Evolutionary conservation across 257 asterid genomes (phyloP).

Genomic region (Hygrophila difformis): DNA sequence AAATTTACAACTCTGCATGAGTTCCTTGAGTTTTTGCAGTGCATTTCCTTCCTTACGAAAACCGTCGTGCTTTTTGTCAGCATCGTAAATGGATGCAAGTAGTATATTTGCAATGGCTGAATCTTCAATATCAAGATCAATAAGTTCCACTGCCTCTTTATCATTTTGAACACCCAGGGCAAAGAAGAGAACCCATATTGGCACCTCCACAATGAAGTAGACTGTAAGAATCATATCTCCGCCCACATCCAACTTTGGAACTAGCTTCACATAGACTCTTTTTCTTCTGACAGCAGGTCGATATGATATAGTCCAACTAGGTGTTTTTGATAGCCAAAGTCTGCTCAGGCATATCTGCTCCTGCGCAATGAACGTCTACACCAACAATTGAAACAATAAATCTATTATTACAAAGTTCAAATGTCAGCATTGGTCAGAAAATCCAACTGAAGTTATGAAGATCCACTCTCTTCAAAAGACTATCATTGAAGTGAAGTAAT

Average conservation of each 20-base stretch:
- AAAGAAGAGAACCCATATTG: constrained; percentile 76
- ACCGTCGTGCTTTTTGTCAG: constrained; percentile 49
- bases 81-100: constrained; percentile 59
- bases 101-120: constrained; percentile 44
- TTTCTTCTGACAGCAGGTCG: constrained; percentile 42
- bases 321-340: constrained; percentile 61
- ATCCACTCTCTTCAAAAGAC: not conserved
- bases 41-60: constrained; percentile 56
- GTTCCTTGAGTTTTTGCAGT: constrained; percentile 26
- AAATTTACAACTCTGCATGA: constrained; percentile 39
- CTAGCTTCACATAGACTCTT: constrained; percentile 58
- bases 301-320: constrained; percentile 60
- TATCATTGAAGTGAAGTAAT: constrained; percentile 10
- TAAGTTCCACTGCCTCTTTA: constrained; percentile 53
- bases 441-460: constrained; percentile 10
- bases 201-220: constrained; percentile 61
- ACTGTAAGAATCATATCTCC: constrained; percentile 54
- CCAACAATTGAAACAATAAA: too few relatives aligned
- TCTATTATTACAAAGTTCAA: too few relatives aligned
- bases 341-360: constrained; percentile 75
- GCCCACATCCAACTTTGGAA: constrained; percentile 47
- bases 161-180: constrained; percentile 77
- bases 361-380: constrained; percentile 92
- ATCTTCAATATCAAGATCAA: constrained; percentile 44
- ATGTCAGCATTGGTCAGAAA: constrained; percentile 5